phyloP scores from a whole-genome alignment of 1,284 basidiomycete genomes.

The Malassezia caprae region DNA sequence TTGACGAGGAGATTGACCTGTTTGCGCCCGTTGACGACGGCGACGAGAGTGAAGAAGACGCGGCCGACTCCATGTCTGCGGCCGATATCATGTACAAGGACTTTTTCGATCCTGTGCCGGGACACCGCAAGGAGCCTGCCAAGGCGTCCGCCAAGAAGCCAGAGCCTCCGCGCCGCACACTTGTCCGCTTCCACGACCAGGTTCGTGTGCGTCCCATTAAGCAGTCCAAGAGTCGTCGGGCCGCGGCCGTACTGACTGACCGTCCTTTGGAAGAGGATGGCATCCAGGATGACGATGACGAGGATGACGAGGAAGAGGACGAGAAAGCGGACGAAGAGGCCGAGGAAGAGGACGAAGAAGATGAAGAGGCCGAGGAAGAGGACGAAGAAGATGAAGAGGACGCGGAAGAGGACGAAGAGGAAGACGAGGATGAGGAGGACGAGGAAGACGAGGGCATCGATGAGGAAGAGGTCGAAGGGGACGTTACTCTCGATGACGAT shows the following conservation, averaged over 20 bases:
- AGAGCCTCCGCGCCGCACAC: background rate
- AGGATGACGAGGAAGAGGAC: conserved; percentile 2
- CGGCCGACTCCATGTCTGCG: conserved; percentile 10
- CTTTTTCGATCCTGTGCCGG: conserved; percentile 58
- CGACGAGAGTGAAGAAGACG: conserved; percentile 16
- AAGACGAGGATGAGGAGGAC: conserved; percentile 20
- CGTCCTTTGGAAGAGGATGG: conserved; percentile 6
- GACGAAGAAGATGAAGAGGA: conserved; percentile 27
- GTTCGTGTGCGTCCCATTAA: conserved; percentile 18
- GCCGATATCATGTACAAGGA: conserved; percentile 51
- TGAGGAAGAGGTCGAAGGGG: conserved; percentile 1
- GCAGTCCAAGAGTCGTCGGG: background rate
- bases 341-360: conserved; percentile 27
- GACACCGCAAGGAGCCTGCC: background rate
- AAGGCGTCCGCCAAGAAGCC: background rate
- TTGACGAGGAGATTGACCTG: conserved; percentile 14
- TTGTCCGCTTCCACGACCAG: conserved; percentile 17
- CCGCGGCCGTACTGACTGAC: conserved; percentile 4
- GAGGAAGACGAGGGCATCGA: conserved; percentile 41
- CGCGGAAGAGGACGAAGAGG: conserved; percentile 34
- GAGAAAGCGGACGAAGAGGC: conserved; percentile 48
- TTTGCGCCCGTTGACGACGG: conserved; percentile 21
- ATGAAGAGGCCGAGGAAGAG: conserved; percentile 15
- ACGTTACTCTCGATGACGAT: background rate
- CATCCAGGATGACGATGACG: conserved; percentile 11